Evolutionary conservation across 768 basidiomycete species (phyloP).

Genomic region (Tricholoma terreum): DNA sequence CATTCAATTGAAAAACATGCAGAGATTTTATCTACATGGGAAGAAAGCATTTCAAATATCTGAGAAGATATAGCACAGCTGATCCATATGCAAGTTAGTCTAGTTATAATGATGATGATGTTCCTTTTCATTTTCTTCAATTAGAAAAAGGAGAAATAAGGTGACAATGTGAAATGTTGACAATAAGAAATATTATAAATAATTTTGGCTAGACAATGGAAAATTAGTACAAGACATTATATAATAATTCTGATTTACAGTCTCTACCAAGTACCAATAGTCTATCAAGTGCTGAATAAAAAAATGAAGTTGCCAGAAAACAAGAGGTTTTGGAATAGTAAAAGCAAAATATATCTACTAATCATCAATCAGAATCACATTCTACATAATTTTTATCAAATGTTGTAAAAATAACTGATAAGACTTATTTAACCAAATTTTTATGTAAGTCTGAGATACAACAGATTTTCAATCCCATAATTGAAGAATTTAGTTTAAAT

Average conservation of each 20-base stretch:
- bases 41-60: neutral
- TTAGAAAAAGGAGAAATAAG: neutral
- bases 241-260: too few species aligned
- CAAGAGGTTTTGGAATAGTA: neutral
- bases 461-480: neutral
- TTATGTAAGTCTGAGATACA: neutral
- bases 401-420: neutral
- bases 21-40: neutral
- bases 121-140: neutral
- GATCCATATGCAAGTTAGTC: neutral
- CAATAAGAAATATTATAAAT: neutral
- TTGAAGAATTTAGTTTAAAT: slow-evolving; percentile 3
- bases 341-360: neutral
- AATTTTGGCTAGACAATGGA: neutral
- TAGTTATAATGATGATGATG: neutral
- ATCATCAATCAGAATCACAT: too few species aligned
- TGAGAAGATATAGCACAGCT: neutral
- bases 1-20: slow-evolving; percentile 6
- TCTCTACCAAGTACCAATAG: too few species aligned
- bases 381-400: too few species aligned
- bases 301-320: neutral
- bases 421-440: neutral
- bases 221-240: neutral
- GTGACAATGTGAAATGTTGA: neutral
- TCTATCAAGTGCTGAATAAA: neutral